A percentile compares a stretch with the other conserved stretches of the same genome.
phyloP scores from a whole-genome alignment of 345 rosid species.

The Firmiana major region DNA sequence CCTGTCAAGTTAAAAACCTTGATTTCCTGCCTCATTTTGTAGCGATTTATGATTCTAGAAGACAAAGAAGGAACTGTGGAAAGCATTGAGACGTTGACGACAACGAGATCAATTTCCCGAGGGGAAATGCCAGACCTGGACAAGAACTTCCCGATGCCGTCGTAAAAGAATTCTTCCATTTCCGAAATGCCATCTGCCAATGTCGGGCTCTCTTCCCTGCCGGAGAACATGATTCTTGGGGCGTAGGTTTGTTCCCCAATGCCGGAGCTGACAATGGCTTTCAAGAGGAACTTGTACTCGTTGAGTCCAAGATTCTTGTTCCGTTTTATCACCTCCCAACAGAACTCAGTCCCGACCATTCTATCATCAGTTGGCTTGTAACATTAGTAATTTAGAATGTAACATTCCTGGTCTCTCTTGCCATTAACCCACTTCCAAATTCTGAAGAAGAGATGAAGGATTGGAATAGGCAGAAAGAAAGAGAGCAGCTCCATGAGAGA shows the following conservation, averaged over 20 bases:
- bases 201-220: slow-evolving; percentile 55
- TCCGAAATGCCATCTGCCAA: slow-evolving; percentile 56
- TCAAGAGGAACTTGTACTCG: slow-evolving; percentile 61
- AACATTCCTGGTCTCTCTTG: slow-evolving; percentile 48
- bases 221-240: slow-evolving; percentile 53
- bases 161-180: slow-evolving; percentile 82
- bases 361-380: slow-evolving; percentile 60
- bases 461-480: slow-evolving; percentile 28
- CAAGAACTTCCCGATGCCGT: slow-evolving; percentile 55
- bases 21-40: slow-evolving; percentile 70
- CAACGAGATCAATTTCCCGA: slow-evolving; percentile 62
- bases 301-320: slow-evolving; percentile 47
- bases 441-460: slow-evolving; percentile 32
- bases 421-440: slow-evolving; percentile 39
- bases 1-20: slow-evolving; percentile 69
- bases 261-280: slow-evolving; percentile 67
- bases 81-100: slow-evolving; percentile 81
- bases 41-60: slow-evolving; percentile 61
- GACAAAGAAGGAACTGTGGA: slow-evolving; percentile 58
- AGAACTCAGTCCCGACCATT: slow-evolving; percentile 41
- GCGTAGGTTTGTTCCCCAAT: slow-evolving; percentile 70
- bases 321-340: slow-evolving; percentile 43
- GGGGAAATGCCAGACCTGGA: slow-evolving; percentile 60
- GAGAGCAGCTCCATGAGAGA: slow-evolving; percentile 38
- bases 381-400: slow-evolving; percentile 57